Conservation (phyloP, 768 basidiomycete genomes). For the Kockovaella imperatae region DNA sequence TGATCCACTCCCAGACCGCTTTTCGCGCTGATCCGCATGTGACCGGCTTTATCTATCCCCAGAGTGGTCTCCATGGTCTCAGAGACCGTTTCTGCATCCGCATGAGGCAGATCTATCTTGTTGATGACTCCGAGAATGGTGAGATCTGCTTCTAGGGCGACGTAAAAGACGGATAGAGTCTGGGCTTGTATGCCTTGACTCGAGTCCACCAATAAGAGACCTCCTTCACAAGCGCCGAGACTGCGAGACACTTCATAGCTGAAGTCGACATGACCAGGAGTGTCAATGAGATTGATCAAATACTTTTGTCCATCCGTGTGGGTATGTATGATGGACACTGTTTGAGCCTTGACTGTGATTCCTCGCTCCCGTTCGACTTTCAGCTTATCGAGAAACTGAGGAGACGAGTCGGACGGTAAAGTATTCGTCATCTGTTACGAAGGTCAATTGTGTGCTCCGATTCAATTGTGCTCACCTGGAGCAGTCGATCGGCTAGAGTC, state of each 20-base stretch:
- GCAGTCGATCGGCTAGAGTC: conserved; percentile 71
- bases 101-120: conserved; percentile 91
- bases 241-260: conserved; percentile 93
- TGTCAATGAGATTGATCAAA: conserved; percentile 91
- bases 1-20: conserved; percentile 73
- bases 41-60: conserved; percentile 64
- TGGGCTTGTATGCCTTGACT: conserved; percentile 97
- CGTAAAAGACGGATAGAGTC: conserved; percentile 87
- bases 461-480: conserved; percentile 54
- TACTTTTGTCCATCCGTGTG: conserved; percentile 53
- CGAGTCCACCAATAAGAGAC: conserved; percentile 77
- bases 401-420: conserved; percentile 24
- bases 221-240: conserved; percentile 87
- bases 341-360: conserved; percentile 97
- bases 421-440: conserved; percentile 30
- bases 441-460: not conserved
- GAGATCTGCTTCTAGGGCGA: conserved; percentile 65
- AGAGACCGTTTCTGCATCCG: conserved; percentile 70
- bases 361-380: conserved; percentile 96
- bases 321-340: conserved; percentile 70
- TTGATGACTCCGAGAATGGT: conserved; percentile 81
- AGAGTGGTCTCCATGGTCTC: conserved; percentile 76
- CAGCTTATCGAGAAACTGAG: conserved; percentile 49
- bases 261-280: conserved; percentile 98
- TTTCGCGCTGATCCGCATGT: conserved; percentile 83